A percentile compares a stretch with the other conserved stretches of the same genome.
Evolutionary conservation across 2,329 filamentous ascomycete genomes (phyloP).

Genomic region (Calcarisporium arbuscula): DNA sequence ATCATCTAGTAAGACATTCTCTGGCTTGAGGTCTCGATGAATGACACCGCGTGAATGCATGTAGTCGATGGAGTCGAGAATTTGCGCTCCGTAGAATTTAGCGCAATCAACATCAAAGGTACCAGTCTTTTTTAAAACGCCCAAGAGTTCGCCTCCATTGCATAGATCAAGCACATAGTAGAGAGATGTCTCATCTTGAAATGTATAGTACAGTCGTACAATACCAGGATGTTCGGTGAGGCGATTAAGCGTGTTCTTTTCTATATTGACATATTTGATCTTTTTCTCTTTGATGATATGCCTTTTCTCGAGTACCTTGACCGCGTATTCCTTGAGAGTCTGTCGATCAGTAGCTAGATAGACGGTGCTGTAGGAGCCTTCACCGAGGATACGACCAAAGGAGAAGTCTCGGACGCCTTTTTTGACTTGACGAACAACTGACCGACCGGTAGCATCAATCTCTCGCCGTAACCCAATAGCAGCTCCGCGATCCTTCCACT

Average conservation of each 20-base stretch:
- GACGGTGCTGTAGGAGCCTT: conserved; percentile 97
- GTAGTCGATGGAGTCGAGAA: conserved; percentile 92
- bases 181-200: conserved; percentile 90
- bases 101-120: conserved; percentile 96
- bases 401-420: conserved; percentile 97
- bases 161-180: conserved; percentile 97
- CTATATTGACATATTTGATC: conserved; percentile 99
- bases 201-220: conserved; percentile 95
- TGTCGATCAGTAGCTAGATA: conserved; percentile 88
- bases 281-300: conserved; percentile 99
- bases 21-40: conserved; percentile 91
- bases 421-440: conserved; percentile 78
- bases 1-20: conserved; percentile 91
- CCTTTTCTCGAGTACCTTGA: conserved; percentile 96
- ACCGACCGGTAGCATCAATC: conserved; percentile 76
- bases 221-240: conserved; percentile 95
- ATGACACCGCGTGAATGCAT: conserved; percentile 97
- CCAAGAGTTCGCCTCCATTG: conserved; percentile 83
- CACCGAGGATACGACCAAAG: conserved; percentile 84
- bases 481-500: conserved; percentile 95
- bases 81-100: conserved; percentile 90
- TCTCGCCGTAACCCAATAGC: conserved; percentile 77
- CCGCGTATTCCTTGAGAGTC: conserved; percentile 91
- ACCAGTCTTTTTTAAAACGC: conserved; percentile 86
- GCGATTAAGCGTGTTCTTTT: conserved; percentile 95